Evolutionary conservation across 176 grass and related monocot genomes (phyloP).

Genomic region (Zea luxurians): DNA sequence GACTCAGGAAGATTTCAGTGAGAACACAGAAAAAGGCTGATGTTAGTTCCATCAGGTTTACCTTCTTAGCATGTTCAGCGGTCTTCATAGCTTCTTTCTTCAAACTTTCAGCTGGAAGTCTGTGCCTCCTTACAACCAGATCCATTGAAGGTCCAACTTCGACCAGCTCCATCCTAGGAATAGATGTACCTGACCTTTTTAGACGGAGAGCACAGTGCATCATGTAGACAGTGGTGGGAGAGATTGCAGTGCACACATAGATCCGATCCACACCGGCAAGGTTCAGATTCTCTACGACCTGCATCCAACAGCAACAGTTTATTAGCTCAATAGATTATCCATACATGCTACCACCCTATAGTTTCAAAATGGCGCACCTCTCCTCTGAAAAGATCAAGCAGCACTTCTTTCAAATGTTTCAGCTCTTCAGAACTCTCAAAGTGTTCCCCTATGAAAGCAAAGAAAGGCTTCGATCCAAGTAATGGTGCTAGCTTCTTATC

Average conservation of each 20-base stretch:
- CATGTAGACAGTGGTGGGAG: constrained; percentile 69
- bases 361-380: constrained; percentile 52
- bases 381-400: constrained; percentile 89
- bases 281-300: constrained; percentile 95
- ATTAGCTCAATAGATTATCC: constrained; percentile 1
- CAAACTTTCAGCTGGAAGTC: constrained; percentile 64
- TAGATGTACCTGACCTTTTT: constrained; percentile 73
- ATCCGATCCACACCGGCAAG: constrained; percentile 73
- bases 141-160: constrained; percentile 97
- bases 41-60: constrained; percentile 6
- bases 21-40: background rate
- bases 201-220: constrained; percentile 82
- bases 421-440: constrained; percentile 83
- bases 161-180: constrained; percentile 91
- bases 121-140: constrained; percentile 62
- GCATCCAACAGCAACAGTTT: constrained; percentile 28
- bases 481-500: constrained; percentile 83
- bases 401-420: constrained; percentile 90
- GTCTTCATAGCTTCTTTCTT: constrained; percentile 86
- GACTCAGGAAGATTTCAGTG: background rate
- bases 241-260: constrained; percentile 78
- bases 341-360: background rate
- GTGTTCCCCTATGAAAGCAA: constrained; percentile 82
- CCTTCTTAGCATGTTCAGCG: constrained; percentile 67
- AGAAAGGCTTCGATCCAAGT: constrained; percentile 90